These are phyloP conservation scores for Astrothelium macrocarpum DNA, from an alignment of 495 filamentous ascomycete genomes.

Conservation along the genomic window DNA sequence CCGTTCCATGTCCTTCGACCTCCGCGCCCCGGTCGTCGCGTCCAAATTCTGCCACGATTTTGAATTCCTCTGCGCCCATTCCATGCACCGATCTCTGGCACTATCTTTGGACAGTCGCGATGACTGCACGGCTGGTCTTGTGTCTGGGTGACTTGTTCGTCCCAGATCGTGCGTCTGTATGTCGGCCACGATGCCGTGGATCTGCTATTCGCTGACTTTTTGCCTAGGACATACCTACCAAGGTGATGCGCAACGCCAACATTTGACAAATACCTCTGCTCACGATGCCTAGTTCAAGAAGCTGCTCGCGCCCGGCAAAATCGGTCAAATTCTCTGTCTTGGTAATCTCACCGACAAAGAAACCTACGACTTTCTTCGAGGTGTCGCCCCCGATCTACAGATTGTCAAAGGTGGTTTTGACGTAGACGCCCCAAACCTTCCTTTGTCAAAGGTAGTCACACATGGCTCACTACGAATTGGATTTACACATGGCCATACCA, in stretches of 20 bases:
- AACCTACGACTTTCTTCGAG: constrained; percentile 89
- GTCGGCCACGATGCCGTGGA: constrained; percentile 14
- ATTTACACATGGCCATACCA: constrained; percentile 92
- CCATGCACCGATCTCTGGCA: background rate
- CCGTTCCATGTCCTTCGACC: background rate
- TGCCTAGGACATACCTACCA: constrained; percentile 73
- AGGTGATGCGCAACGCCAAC: constrained; percentile 44
- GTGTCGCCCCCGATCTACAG: constrained; percentile 86
- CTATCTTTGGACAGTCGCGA: constrained; percentile 25
- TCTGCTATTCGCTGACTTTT: constrained; percentile 5
- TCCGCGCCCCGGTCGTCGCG: background rate
- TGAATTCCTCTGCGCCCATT: background rate
- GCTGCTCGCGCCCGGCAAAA: constrained; percentile 94
- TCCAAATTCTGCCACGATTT: background rate
- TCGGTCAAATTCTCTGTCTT: constrained; percentile 92
- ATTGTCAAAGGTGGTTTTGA: constrained; percentile 93
- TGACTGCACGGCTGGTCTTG: constrained; percentile 77
- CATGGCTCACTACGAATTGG: constrained; percentile 91
- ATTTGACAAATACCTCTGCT: background rate
- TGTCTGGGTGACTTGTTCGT: constrained; percentile 97
- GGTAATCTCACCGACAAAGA: constrained; percentile 93
- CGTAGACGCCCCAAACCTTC: constrained; percentile 80
- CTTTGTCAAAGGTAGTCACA: constrained; percentile 85
- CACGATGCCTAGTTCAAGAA: constrained; percentile 75
- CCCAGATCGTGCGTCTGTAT: constrained; percentile 81